Evolutionary conservation across 345 rosid genomes (phyloP), one percentile per base, ranked within the genome.

Genomic region (Dovyalis caffra): DNA sequence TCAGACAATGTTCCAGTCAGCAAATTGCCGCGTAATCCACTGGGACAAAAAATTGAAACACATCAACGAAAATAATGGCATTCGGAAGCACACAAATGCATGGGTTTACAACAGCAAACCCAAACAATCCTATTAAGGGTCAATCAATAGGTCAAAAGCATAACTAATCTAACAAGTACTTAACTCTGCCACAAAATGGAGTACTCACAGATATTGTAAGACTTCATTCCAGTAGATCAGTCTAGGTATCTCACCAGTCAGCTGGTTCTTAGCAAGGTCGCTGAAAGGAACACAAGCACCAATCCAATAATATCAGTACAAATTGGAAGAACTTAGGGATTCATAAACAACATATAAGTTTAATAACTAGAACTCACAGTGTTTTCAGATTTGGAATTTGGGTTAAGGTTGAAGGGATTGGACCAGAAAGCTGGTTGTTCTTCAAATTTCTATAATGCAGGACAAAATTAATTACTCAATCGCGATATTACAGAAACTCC

Each of bases 221-320:
- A 95, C 98, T 84, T 95, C 99, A 78, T 91, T 95, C 99, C 99
- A 95, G 32, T 93, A 95, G 60, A 95, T 87, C 51, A 93, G 64
- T 73, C 99, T 87, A 0, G 99, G 95, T 37, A 95, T 95, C 79
- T 91, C 98, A 3, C 98, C 98, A 0, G 78, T 85, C 20, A 95
- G 88, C 80, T 82, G 92, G 82, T 95, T 95, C 32, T 86, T 82
- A 2, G 99, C 97, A 79, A 95, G 95, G 76, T 95, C 97, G 12
- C 99, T 95, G 68, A 66, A 45, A 11, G 45, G 20, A 70, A 64
- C 1, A 35, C 15, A 9, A 21, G 29, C 8, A 35, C 3, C 1
- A n/a, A n/a, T 2, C 14, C 11, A 58, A 35, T 23, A 16, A 1
- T 1, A 2, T 1, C 14, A 37, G 40, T 6, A 2, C 16, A 40